A percentile compares a stretch with the other conserved stretches of the same genome.
Evolutionary conservation across 1,284 basidiomycete genomes (phyloP).

Genomic region (Tilletia caries): DNA sequence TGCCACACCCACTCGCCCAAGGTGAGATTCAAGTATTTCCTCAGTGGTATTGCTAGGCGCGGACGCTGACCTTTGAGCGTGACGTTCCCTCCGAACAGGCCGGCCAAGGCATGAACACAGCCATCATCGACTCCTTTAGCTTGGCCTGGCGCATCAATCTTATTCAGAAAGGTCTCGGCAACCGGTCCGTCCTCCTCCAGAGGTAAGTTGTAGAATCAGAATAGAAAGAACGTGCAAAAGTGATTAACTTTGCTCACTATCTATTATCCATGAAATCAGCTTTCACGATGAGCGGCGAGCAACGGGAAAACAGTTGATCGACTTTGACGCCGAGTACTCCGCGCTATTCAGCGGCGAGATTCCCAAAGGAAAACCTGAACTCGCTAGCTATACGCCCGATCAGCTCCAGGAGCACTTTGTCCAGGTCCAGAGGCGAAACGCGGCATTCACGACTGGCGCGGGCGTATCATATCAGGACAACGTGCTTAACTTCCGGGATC

Average conservation of each 20-base stretch:
- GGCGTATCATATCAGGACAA: slow-evolving; percentile 44
- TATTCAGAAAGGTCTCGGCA: slow-evolving; percentile 55
- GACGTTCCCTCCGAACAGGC: slow-evolving; percentile 15
- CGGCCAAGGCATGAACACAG: slow-evolving; percentile 54
- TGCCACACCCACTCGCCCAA: slow-evolving; percentile 57
- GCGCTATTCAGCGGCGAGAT: slow-evolving; percentile 53
- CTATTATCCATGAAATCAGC: too few species aligned
- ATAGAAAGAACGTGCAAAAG: too few species aligned
- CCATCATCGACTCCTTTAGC: slow-evolving; percentile 56
- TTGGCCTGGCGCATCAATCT: slow-evolving; percentile 56
- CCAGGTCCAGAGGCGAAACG: slow-evolving; percentile 44
- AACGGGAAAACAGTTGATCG: slow-evolving; percentile 55
- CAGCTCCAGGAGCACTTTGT: slow-evolving; percentile 44
- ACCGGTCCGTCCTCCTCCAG: slow-evolving; percentile 47
- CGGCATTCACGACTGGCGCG: slow-evolving; percentile 47
- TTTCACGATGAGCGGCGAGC: slow-evolving; percentile 55
- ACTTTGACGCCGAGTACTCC: slow-evolving; percentile 55
- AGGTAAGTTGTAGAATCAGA: too few species aligned
- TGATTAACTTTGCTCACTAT: too few species aligned
- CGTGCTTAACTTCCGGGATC: slow-evolving; percentile 43
- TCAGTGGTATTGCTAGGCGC: not conserved
- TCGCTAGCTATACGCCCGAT: slow-evolving; percentile 34
- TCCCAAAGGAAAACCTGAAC: slow-evolving; percentile 42
- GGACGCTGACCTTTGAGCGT: not conserved
- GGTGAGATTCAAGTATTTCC: slow-evolving; percentile 33